phyloP scores from a whole-genome alignment of 805 yeast genomes.

The Myxozyma neglecta region DNA sequence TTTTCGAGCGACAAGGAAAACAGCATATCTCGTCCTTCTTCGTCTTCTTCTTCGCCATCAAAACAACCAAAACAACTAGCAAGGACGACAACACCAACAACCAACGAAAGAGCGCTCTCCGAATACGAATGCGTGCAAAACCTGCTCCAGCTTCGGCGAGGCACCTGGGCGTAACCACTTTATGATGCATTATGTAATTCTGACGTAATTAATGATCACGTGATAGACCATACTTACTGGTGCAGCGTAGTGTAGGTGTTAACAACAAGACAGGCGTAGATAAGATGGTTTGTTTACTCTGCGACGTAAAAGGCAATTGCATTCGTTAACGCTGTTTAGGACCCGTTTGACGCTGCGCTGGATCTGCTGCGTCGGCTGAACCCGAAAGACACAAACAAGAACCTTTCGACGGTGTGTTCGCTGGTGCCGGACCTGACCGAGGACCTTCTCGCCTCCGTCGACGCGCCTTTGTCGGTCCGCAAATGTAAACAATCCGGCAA shows the following conservation, averaged over 20 bases:
- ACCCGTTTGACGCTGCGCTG: slow-evolving; percentile 71
- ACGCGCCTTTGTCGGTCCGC: slow-evolving; percentile 67
- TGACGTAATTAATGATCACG: background rate
- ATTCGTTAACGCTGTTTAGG: too few species aligned
- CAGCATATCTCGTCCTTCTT: too few species aligned
- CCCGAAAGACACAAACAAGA: slow-evolving; percentile 57
- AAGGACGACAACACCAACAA: slow-evolving; percentile 4
- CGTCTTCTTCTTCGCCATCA: background rate
- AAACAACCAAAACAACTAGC: background rate
- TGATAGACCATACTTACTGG: background rate
- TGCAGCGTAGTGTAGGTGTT: background rate
- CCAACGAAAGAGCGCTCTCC: background rate
- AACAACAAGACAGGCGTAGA: background rate
- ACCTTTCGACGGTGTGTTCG: slow-evolving; percentile 51
- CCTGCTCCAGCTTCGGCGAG: slow-evolving; percentile 22
- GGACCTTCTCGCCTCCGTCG: slow-evolving; percentile 82
- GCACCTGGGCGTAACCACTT: slow-evolving; percentile 20
- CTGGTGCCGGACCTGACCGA: slow-evolving; percentile 72
- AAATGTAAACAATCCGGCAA: slow-evolving; percentile 59
- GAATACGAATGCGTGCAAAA: slow-evolving; percentile 30
- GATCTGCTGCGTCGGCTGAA: slow-evolving; percentile 74
- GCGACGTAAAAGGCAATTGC: too few species aligned
- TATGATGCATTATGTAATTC: slow-evolving; percentile 6
- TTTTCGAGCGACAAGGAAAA: too few species aligned
- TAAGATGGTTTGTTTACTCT: background rate